A percentile compares a stretch with the other conserved stretches of the same genome.
Conservation (phyloP, 305 asterid genomes). For the Fraxinus dipetala region DNA sequence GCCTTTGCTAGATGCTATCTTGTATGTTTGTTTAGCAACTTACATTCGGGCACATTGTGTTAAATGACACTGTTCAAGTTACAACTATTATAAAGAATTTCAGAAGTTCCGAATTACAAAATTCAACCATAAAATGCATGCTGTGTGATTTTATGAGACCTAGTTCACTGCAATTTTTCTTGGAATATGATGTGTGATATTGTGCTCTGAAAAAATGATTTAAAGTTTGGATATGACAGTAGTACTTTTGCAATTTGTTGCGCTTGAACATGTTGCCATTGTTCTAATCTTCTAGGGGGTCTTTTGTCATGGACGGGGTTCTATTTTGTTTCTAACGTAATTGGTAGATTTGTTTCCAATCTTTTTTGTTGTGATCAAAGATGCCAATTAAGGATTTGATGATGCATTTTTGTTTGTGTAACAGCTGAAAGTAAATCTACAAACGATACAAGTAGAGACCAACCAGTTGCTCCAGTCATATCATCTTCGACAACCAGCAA, state of each 20-base stretch:
- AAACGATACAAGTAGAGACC: constrained; percentile 46
- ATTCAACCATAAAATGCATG: not conserved
- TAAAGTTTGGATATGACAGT: not conserved
- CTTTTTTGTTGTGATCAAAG: not conserved
- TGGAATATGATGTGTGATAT: not conserved
- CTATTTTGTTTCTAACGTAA: not conserved
- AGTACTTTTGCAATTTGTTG: not conserved
- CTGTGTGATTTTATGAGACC: not conserved
- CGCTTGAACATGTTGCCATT: not conserved
- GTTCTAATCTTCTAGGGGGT: not conserved
- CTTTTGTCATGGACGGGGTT: not conserved
- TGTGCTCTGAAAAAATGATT: not conserved
- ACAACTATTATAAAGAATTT: not conserved
- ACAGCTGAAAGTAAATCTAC: constrained; percentile 68
- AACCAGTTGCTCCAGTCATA: constrained; percentile 50
- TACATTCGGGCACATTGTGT: not conserved
- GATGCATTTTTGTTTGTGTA: constrained; percentile 3
- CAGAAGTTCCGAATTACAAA: not conserved
- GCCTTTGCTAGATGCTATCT: not conserved
- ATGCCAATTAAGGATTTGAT: not conserved
- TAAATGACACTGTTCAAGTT: not conserved
- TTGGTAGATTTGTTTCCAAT: not conserved
- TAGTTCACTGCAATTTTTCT: not conserved
- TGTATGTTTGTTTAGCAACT: not conserved
- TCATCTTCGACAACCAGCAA: constrained; percentile 68